Evolutionary conservation across 2,329 filamentous ascomycete genomes (phyloP), one percentile per base, ranked within the genome.

Genomic region (Paracamarosporium sp.): DNA sequence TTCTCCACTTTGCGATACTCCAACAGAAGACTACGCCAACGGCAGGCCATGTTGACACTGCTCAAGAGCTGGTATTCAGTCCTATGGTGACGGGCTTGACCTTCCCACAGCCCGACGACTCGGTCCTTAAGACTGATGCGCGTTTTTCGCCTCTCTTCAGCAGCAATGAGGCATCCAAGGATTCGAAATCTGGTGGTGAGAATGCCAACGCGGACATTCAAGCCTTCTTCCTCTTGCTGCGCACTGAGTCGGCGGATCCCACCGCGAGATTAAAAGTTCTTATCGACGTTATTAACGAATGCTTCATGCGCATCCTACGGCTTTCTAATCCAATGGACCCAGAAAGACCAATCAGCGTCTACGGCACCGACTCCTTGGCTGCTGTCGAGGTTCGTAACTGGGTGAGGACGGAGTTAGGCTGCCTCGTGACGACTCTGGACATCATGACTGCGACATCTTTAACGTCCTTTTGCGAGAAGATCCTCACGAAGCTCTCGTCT

Each of bases 311-410:
- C 33, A 57, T 43, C 11, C 25, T 60, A 11, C 33, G 50, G 7
- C 33, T 57, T 20, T 8, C 33, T 13, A 50, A 58, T 43, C n/a
- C 50, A 20, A 50, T 60, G 46, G 59, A 66, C 20, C 55, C 63
- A 4, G 60, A 38, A 2, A 56, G 56, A 33, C 55, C 65, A 15
- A 44, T 66, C 30, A 33, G 31, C 15, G 47, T 46, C 8, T 67
- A 66, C 25, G 65, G 66, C 4, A 50, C 65, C 5, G 65, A 68
- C 36, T 65, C 60, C 1, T 47, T 68, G 27, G 50, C 59, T 5
- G 60, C 64, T 15, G 64, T 68, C 33, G 65, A 68, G 54, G 25
- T 67, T 7, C 55, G 64, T 13, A 65, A 65, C 25, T 68, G 64
- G 65, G 27, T 64, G 3, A 50, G 60, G 20, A 55, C 47, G 27